phyloP scores from a whole-genome alignment of 2,329 filamentous ascomycete species.

The Diaporthe sp. region DNA sequence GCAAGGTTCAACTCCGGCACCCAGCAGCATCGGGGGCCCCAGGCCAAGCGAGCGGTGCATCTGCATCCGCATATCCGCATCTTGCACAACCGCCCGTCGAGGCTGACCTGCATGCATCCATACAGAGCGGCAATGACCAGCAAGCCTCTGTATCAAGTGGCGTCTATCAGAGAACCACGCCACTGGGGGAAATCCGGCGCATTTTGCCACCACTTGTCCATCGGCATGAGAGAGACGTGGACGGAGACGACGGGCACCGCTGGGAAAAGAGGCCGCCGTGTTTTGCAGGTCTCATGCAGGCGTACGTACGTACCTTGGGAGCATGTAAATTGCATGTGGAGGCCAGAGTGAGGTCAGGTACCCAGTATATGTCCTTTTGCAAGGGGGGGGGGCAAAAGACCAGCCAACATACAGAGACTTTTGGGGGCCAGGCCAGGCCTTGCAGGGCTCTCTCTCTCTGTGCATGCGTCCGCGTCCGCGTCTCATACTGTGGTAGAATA shows the following conservation, averaged over 20 bases:
- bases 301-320: not conserved
- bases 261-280: not conserved
- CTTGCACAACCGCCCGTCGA: slow-evolving; percentile 5
- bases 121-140: not conserved
- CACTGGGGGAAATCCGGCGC: not conserved
- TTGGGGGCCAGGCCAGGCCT: slow-evolving; percentile 5
- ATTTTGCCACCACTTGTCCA: not conserved
- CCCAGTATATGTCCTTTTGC: slow-evolving; percentile 14
- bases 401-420: not conserved
- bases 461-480: not conserved
- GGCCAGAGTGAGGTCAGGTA: not conserved
- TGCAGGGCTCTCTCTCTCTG: not conserved
- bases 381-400: not conserved
- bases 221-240: not conserved
- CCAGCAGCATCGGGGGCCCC: not conserved
- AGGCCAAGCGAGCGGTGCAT: slow-evolving; percentile 1
- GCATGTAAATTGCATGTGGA: slow-evolving; percentile 12
- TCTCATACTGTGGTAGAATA: too few relatives aligned
- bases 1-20: slow-evolving; percentile 8
- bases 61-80: not conserved
- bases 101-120: slow-evolving; percentile 6
- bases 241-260: not conserved
- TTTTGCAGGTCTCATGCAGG: not conserved
- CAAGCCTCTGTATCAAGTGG: not conserved
- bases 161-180: not conserved